Base-by-base conservation (phyloP, 495 filamentous ascomycete genomes). In the Podospora australis region DNA sequence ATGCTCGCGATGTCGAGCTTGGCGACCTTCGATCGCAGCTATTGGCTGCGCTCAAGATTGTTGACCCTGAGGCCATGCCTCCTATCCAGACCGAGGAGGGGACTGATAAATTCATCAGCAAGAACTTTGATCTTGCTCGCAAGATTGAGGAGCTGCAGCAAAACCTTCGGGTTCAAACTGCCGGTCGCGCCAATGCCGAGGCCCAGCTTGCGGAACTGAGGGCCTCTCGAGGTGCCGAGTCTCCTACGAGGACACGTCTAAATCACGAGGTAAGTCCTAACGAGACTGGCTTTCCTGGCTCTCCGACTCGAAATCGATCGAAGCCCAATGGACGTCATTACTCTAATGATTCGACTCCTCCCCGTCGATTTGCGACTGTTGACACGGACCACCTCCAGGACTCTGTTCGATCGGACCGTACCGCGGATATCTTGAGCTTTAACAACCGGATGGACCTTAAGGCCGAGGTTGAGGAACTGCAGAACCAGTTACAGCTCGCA, bases 401-500 rank as follows among this genome's bases (percentile, higher is more conserved):
- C 65, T 96, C 91, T 24, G 80, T 78, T 45, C 81, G 87, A 24
- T 96, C 90, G 11, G 92, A 98, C 57, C 77, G 81, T 23, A 96
- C 91, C 0, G 84, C 90, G 30, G 92, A 97, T 64, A 90, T 88
- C 35, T 76, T 90, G 39, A 83, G 86, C 52, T 94, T 86, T 67
- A 89, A 94, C 60, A 87, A 85, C 55, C 81, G 84, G 13, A 89
- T 95, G 83, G 92, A 98, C 58, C 70, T 95, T 46, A 90, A 88
- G 28, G 80, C 87, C 9, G 91, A 98, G 59, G 70, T 96, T 7
- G 92, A 98, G 59, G 81, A 94, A 65, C 73, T 95, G 38, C 92
- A 96, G 59, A 97, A 94, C 62, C 89, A 95, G 64, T 78, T 98
- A 38, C 91, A 98, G 57, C 79, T 97, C 70, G 84, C 86, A 6